Conservation (phyloP, 257 asterid genomes). For the Misopates orontium region DNA sequence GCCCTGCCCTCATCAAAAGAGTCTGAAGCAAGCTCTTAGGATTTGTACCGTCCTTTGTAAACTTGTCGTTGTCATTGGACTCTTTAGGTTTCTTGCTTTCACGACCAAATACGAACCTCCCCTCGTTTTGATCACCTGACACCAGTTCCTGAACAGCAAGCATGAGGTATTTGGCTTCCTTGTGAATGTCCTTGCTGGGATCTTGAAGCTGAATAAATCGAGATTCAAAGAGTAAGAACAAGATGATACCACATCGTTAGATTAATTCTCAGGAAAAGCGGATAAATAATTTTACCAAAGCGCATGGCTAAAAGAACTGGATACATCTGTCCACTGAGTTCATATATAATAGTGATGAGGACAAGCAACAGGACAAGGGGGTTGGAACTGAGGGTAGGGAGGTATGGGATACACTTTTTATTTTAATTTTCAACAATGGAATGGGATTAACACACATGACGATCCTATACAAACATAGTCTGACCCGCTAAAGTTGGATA, state of each 20-base stretch:
- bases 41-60: constrained; percentile 83
- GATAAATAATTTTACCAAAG: constrained; percentile 1
- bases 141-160: constrained; percentile 88
- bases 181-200: constrained; percentile 80
- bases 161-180: constrained; percentile 93
- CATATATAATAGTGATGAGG: too few relatives aligned
- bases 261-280: constrained; percentile 1
- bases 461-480: too few relatives aligned
- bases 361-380: too few relatives aligned
- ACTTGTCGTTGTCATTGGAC: constrained; percentile 53
- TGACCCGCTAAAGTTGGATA: too few relatives aligned
- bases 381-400: too few relatives aligned
- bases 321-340: too few relatives aligned
- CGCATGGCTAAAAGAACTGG: too few relatives aligned
- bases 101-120: constrained; percentile 93
- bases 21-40: constrained; percentile 97
- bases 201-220: constrained; percentile 65
- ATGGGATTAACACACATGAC: too few relatives aligned
- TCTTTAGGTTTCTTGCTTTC: constrained; percentile 68
- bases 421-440: too few relatives aligned
- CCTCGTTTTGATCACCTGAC: constrained; percentile 89
- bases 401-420: too few relatives aligned
- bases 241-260: background rate
- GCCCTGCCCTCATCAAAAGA: constrained; percentile 95
- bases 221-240: constrained; percentile 15